Evolutionary conservation across 495 filamentous ascomycete species (phyloP).

Genomic region (Talaromyces borbonicus): DNA sequence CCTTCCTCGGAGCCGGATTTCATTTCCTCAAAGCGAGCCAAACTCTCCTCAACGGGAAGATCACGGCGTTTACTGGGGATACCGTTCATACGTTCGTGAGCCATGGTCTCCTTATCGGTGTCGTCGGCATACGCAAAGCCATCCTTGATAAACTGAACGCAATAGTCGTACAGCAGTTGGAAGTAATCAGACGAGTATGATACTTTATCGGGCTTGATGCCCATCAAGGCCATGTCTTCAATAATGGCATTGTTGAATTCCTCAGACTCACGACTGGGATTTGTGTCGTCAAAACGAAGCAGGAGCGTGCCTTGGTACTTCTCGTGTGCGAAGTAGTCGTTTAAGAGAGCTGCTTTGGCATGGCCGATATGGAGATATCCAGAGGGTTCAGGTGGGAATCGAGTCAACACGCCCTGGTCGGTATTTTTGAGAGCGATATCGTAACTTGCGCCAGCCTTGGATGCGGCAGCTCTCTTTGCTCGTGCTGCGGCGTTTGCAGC

Average conservation of each 20-base stretch:
- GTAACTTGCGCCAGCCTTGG: slow-evolving; percentile 79
- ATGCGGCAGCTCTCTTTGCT: slow-evolving; percentile 60
- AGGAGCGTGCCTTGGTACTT: slow-evolving; percentile 77
- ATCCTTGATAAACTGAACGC: slow-evolving; percentile 66
- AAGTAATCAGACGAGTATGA: slow-evolving; percentile 89
- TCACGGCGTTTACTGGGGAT: slow-evolving; percentile 68
- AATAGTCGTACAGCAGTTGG: slow-evolving; percentile 71
- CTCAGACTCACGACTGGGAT: slow-evolving; percentile 85
- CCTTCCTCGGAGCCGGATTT: slow-evolving; percentile 70
- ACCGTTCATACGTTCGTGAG: slow-evolving; percentile 64
- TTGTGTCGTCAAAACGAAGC: slow-evolving; percentile 82
- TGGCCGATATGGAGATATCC: slow-evolving; percentile 93
- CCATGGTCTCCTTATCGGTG: slow-evolving; percentile 79
- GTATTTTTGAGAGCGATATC: slow-evolving; percentile 80
- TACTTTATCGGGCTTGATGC: slow-evolving; percentile 68
- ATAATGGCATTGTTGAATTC: slow-evolving; percentile 86
- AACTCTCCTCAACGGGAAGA: slow-evolving; percentile 66
- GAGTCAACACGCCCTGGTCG: slow-evolving; percentile 86
- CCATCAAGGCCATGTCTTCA: slow-evolving; percentile 77
- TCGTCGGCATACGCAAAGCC: slow-evolving; percentile 88
- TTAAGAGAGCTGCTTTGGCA: slow-evolving; percentile 84
- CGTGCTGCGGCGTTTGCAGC: slow-evolving; percentile 48
- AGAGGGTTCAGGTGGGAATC: slow-evolving; percentile 94
- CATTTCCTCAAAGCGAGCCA: slow-evolving; percentile 81
- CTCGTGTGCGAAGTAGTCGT: slow-evolving; percentile 89